Base-by-base conservation (phyloP, 768 basidiomycete species). In the Hortiboletus campestris region DNA sequence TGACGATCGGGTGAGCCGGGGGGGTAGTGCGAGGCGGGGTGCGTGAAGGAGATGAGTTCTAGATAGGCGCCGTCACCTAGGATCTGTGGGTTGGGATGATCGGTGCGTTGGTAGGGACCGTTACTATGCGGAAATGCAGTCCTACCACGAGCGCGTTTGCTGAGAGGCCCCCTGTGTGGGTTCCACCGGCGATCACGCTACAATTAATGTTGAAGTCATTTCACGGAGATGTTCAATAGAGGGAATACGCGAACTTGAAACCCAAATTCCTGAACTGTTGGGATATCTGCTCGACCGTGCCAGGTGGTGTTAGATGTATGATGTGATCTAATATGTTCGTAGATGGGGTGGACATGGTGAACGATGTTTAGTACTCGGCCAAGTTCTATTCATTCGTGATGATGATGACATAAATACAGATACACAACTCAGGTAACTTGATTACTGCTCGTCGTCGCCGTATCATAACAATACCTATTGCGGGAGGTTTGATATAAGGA, bases 301-400 rank as follows among this genome's bases (percentile, higher is more conserved):
- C 84, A 2, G 86, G 84, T 0, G 86, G 82, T 0, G 84, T 84
- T n/a, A 90, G 74, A 65, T 89, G 83, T 1, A 90, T 79, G 53
- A 90, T 81, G 59, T 90, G 88, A 58, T 90, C 88, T 12, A 89
- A 63, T 29, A 68, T 79, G 42, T 67, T 72, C 2, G 79, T 82
- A 17, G 74, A 72, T 28, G 68, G 67, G 7, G 38, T 34, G 13
- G 64, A 46, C 71, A 69, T 71, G 25, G n/a, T 20, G 19, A 51
- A 38, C 34, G 31, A 7, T 6, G 16, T 28, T 22, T n/a, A n/a
- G n/a, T n/a, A 13, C 16, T n/a, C 19, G 17, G n/a, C 32, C 5
- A 25, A 4, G 19, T 8, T 40, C 45, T 51, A 40, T 31, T n/a
- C 16, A 1, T 34, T 34, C 34, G 9, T 34, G 32, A 34, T 34